These are phyloP conservation scores for Zymoseptoria passerinii DNA, from an alignment of 2,329 filamentous ascomycete species.

Conservation along the genomic window DNA sequence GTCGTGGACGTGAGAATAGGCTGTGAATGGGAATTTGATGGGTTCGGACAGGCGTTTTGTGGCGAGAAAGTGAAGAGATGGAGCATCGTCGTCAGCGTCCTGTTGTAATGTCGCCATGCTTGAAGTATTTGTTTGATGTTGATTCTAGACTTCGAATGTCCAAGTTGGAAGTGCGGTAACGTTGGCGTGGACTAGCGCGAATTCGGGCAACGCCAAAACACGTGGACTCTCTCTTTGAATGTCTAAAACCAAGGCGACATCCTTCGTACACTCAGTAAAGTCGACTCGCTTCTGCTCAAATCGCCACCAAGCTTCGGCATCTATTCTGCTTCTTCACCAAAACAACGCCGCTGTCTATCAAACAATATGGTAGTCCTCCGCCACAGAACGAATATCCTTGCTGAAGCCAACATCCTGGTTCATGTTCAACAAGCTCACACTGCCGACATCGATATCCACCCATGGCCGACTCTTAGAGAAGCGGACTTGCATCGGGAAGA, in stretches of 20 bases:
- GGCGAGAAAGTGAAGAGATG: constrained; percentile 29
- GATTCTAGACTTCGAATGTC: neutral
- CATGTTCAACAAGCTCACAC: constrained; percentile 64
- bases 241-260: neutral
- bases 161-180: neutral
- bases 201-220: neutral
- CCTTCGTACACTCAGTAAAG: neutral
- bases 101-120: neutral
- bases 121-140: neutral
- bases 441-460: constrained; percentile 85
- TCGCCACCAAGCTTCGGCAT: neutral
- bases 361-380: constrained; percentile 69
- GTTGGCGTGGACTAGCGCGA: neutral
- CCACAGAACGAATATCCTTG: constrained; percentile 69
- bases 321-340: neutral
- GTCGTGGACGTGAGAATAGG: constrained; percentile 79
- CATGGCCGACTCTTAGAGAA: constrained; percentile 83
- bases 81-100: neutral
- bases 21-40: constrained; percentile 51
- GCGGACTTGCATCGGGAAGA: constrained; percentile 92
- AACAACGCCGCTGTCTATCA: neutral
- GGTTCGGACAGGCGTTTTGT: constrained; percentile 51
- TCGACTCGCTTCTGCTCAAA: neutral
- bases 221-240: neutral
- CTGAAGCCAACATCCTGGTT: constrained; percentile 73